phyloP scores from a whole-genome alignment of 1,139 yeast genomes.

The Nakaseomyces bracarensis region DNA sequence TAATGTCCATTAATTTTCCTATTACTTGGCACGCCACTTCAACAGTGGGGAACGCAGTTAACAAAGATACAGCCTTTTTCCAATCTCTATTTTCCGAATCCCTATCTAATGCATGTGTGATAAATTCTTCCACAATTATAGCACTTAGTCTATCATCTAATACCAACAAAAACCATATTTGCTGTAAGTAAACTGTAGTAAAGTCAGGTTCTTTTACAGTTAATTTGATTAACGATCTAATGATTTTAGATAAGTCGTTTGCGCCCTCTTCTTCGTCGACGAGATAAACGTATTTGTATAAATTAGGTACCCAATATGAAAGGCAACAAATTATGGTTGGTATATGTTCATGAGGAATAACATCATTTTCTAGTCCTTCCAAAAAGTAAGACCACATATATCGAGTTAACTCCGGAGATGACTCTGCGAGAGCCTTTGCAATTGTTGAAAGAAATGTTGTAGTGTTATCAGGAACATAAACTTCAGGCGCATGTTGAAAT shows the following conservation, averaged over 20 bases:
- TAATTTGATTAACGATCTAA: slow-evolving; percentile 55
- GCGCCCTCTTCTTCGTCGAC: slow-evolving; percentile 49
- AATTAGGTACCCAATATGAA: slow-evolving; percentile 75
- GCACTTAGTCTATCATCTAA: slow-evolving; percentile 51
- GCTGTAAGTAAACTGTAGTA: slow-evolving; percentile 43
- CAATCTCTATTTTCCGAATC: slow-evolving; percentile 68
- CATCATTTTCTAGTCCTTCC: slow-evolving; percentile 22
- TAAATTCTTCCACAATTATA: slow-evolving; percentile 60
- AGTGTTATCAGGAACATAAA: slow-evolving; percentile 67
- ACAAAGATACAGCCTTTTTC: slow-evolving; percentile 52
- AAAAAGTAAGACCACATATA: slow-evolving; percentile 25
- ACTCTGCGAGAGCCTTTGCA: slow-evolving; percentile 48
- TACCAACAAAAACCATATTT: slow-evolving; percentile 65
- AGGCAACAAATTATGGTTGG: slow-evolving; percentile 41
- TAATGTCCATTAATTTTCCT: slow-evolving; percentile 40
- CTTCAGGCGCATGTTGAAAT: slow-evolving; percentile 48
- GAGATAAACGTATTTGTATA: slow-evolving; percentile 48
- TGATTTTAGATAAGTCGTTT: slow-evolving; percentile 49
- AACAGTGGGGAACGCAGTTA: slow-evolving; percentile 60
- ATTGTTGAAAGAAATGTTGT: slow-evolving; percentile 55
- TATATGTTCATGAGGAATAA: slow-evolving; percentile 17
- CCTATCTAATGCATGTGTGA: slow-evolving; percentile 65
- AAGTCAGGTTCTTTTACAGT: slow-evolving; percentile 39
- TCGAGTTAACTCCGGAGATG: slow-evolving; percentile 54
- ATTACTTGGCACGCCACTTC: slow-evolving; percentile 65